Evolutionary conservation across 169 alveolate species (phyloP).

Genomic region (Cryptosporidium andersoni): DNA sequence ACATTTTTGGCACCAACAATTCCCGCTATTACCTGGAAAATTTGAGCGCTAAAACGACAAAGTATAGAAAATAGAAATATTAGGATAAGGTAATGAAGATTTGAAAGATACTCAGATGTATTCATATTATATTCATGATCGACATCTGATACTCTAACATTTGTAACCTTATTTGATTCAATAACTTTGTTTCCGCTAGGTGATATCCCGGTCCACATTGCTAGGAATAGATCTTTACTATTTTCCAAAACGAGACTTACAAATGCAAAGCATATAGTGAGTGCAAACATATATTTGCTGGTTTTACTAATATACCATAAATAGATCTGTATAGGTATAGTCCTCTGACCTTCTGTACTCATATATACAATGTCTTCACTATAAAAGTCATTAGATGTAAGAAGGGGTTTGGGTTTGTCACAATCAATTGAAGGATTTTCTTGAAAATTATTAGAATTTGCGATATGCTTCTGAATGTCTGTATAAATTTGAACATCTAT

Average conservation of each 20-base stretch:
- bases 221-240: slow-evolving; percentile 51
- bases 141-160: not conserved
- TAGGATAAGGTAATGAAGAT: not conserved
- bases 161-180: not conserved
- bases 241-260: slow-evolving; percentile 18
- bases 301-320: slow-evolving; percentile 43
- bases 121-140: too few species aligned
- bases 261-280: not conserved
- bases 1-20: slow-evolving; percentile 68
- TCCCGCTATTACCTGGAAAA: slow-evolving; percentile 32
- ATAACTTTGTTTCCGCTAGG: slow-evolving; percentile 15
- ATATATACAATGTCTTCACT: slow-evolving; percentile 36
- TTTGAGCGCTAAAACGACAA: slow-evolving; percentile 1
- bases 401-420: not conserved
- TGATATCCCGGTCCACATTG: slow-evolving; percentile 63
- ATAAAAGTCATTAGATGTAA: slow-evolving; percentile 45
- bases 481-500: too few species aligned
- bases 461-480: too few species aligned
- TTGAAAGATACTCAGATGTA: too few species aligned
- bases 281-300: slow-evolving; percentile 16
- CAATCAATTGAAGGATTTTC: too few species aligned
- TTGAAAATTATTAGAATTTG: too few species aligned
- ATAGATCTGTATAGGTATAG: slow-evolving; percentile 22
- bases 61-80: slow-evolving; percentile 14
- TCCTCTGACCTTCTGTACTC: slow-evolving; percentile 34